phyloP scores from a whole-genome alignment of 1,139 yeast genomes.

The Geotrichum europaeum region DNA sequence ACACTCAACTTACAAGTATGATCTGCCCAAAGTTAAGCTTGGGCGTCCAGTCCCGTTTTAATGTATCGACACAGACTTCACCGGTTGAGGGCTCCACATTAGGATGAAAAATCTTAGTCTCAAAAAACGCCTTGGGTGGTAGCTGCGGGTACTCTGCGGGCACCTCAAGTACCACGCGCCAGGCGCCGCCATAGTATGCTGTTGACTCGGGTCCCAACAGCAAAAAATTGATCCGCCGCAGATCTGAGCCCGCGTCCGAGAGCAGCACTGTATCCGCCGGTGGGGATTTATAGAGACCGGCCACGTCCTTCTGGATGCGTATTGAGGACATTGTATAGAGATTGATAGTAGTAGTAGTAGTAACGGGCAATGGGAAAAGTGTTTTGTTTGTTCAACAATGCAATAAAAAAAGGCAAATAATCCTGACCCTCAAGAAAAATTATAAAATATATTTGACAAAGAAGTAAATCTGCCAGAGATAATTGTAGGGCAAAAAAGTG shows the following conservation, averaged over 20 bases:
- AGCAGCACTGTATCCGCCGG: constrained; percentile 21
- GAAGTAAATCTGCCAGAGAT: neutral
- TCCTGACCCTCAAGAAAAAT: neutral
- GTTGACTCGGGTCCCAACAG: constrained; percentile 52
- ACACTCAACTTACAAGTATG: constrained; percentile 22
- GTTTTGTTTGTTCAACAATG: too few species aligned
- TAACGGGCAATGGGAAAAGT: too few species aligned
- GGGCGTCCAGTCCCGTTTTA: constrained; percentile 67
- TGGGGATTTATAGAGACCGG: constrained; percentile 16
- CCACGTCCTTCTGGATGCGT: constrained; percentile 20
- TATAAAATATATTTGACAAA: neutral
- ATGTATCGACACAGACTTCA: constrained; percentile 74
- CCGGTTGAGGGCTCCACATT: constrained; percentile 64
- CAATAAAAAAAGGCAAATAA: neutral
- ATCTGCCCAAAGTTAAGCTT: constrained; percentile 34
- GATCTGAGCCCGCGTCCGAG: constrained; percentile 10
- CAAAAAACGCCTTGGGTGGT: constrained; percentile 58
- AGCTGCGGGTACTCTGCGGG: constrained; percentile 52
- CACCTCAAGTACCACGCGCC: constrained; percentile 47
- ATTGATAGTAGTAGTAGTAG: neutral
- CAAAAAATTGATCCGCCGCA: constrained; percentile 11
- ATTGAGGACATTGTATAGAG: constrained; percentile 1
- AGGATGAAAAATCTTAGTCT: constrained; percentile 60
- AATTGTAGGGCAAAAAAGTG: neutral
- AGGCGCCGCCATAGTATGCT: constrained; percentile 49